Percentiles rank a stretch among this genome's conserved stretches.
phyloP scores from a whole-genome alignment of 116 monocot species.

The Trichopus zeylanicus region DNA sequence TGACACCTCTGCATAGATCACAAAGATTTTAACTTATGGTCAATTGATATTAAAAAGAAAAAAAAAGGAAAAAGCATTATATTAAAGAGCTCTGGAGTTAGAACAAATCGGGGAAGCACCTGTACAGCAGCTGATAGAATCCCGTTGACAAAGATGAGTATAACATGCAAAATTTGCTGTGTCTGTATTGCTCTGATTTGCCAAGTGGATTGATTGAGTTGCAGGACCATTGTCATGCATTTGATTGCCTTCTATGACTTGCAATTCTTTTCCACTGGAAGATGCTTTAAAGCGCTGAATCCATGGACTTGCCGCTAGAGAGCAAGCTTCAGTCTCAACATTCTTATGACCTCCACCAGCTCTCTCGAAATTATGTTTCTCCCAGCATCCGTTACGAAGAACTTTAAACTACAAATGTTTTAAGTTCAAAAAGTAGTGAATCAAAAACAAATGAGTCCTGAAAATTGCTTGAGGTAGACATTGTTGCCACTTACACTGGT shows the following conservation, averaged over 20 bases:
- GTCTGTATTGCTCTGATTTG: constrained; percentile 2
- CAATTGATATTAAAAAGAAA: neutral
- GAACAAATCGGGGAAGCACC: constrained; percentile 19
- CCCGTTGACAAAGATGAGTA: constrained; percentile 10
- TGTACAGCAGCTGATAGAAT: constrained; percentile 25
- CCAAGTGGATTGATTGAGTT: constrained; percentile 5
- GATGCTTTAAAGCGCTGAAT: constrained; percentile 43
- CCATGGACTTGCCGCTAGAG: constrained; percentile 37
- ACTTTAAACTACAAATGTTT: constrained; percentile 40
- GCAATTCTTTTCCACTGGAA: constrained; percentile 8
- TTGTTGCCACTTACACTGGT: constrained; percentile 9
- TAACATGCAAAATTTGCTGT: constrained; percentile 14
- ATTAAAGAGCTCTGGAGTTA: neutral
- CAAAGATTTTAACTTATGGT: neutral
- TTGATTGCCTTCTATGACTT: neutral
- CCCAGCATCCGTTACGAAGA: constrained; percentile 27
- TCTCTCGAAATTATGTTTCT: constrained; percentile 29
- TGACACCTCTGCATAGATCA: constrained; percentile 54
- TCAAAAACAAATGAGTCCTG: neutral
- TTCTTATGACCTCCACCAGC: constrained; percentile 3
- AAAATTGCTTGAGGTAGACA: no score
- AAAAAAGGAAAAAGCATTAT: no score
- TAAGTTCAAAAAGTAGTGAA: neutral
- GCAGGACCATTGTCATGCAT: constrained; percentile 5
- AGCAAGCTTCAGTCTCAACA: constrained; percentile 12